Percentiles rank a stretch among this genome's conserved stretches.
phyloP scores from a whole-genome alignment of 2,329 filamentous ascomycete genomes.

The Decorospora gaudefroyi region DNA sequence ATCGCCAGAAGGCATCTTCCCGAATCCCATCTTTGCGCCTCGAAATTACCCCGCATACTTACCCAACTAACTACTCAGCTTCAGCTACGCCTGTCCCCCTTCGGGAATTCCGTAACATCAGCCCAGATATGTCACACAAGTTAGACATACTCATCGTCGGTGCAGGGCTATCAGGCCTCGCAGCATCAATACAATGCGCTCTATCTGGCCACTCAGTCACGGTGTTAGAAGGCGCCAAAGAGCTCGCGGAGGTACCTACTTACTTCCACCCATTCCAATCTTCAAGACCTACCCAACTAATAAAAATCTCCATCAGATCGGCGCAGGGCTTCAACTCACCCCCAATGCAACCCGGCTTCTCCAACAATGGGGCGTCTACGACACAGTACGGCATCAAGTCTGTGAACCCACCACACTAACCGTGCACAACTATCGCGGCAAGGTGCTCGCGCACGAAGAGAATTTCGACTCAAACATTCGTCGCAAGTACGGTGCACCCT shows the following conservation, averaged over 20 bases:
- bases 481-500: slow-evolving; percentile 61
- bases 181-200: slow-evolving; percentile 51
- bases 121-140: neutral
- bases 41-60: no score
- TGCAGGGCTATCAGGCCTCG: slow-evolving; percentile 51
- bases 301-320: slow-evolving; percentile 29
- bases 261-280: neutral
- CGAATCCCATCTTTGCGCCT: no score
- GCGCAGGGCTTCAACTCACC: slow-evolving; percentile 45
- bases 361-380: slow-evolving; percentile 56
- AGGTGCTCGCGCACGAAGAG: slow-evolving; percentile 56
- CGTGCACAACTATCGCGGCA: slow-evolving; percentile 59
- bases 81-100: slow-evolving; percentile 3
- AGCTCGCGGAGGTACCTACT: slow-evolving; percentile 49
- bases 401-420: slow-evolving; percentile 55
- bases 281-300: neutral
- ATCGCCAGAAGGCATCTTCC: no score
- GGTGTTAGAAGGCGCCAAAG: slow-evolving; percentile 49
- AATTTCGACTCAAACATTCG: slow-evolving; percentile 60
- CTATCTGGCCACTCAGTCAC: slow-evolving; percentile 49
- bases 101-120: no score
- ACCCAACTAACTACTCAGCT: no score
- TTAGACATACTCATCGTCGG: slow-evolving; percentile 42
- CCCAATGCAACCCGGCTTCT: slow-evolving; percentile 55
- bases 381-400: slow-evolving; percentile 46